These are phyloP conservation scores for Aspergillus leporis DNA, from an alignment of 495 filamentous ascomycete species.

Conservation along the genomic window DNA sequence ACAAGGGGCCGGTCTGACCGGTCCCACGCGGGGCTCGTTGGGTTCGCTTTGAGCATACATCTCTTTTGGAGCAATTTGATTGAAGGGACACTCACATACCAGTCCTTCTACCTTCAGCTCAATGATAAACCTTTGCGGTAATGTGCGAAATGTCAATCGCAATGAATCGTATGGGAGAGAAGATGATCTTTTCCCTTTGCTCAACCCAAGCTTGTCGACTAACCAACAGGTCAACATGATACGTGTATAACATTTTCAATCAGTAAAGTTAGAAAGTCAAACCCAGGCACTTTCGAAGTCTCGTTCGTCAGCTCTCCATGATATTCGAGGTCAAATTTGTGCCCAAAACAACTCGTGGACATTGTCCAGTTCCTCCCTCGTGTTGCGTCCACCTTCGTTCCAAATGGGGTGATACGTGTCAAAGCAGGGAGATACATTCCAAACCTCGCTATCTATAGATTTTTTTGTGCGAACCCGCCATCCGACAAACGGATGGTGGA, in stretches of 20 bases:
- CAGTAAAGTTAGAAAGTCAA: neutral
- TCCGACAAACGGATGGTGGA: neutral
- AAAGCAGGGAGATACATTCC: conserved; percentile 52
- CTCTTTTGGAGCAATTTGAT: conserved; percentile 6
- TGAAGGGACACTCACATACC: neutral
- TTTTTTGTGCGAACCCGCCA: neutral
- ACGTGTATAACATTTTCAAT: neutral
- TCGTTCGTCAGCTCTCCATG: conserved; percentile 46
- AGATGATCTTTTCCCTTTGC: conserved; percentile 11
- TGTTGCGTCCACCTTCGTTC: conserved; percentile 47
- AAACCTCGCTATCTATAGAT: neutral
- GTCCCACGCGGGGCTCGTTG: conserved; percentile 31
- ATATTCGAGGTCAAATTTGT: conserved; percentile 54
- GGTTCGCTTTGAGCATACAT: conserved; percentile 56
- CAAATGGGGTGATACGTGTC: conserved; percentile 50
- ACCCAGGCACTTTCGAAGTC: conserved; percentile 50
- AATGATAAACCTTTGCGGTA: neutral
- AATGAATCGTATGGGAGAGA: conserved; percentile 2
- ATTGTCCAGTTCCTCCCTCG: conserved; percentile 42
- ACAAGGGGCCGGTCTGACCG: conserved; percentile 19
- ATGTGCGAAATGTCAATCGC: neutral
- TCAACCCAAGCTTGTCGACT: conserved; percentile 4
- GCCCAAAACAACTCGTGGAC: conserved; percentile 40
- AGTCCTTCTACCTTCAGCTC: neutral
- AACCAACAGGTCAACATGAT: conserved; percentile 11